Evolutionary conservation across 2,329 filamentous ascomycete species (phyloP).

Genomic region (Aspergillus calidoustus): DNA sequence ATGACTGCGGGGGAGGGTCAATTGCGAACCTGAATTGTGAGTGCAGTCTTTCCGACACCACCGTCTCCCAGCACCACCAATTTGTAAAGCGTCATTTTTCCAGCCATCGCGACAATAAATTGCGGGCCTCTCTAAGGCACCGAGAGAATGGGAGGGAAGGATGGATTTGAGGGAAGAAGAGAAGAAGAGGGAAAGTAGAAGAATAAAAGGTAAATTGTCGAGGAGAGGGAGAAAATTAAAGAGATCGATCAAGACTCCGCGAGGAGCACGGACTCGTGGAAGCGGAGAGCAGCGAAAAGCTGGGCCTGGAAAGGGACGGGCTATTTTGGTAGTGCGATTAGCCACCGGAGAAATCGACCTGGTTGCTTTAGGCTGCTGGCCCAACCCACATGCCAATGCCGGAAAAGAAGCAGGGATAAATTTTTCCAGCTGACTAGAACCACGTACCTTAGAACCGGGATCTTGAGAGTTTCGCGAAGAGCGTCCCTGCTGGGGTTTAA

Average conservation of each 20-base stretch:
- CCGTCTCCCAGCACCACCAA: conserved; percentile 93
- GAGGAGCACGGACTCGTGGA: conserved; percentile 31
- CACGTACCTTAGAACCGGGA: conserved; percentile 21
- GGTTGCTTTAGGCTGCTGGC: conserved; percentile 25
- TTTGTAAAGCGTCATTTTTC: conserved; percentile 95
- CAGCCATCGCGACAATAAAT: conserved; percentile 67
- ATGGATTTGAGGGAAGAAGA: neutral
- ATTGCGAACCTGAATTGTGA: conserved; percentile 74
- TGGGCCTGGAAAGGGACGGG: conserved; percentile 28
- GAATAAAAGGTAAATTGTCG: conserved; percentile 18
- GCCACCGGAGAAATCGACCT: conserved; percentile 30
- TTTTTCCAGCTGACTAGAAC: conserved; percentile 15
- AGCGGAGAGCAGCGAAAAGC: conserved; percentile 30
- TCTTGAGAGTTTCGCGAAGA: neutral
- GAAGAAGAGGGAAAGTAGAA: conserved; percentile 9
- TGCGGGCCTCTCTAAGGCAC: conserved; percentile 7
- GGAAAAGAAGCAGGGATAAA: conserved; percentile 18
- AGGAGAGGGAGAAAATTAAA: conserved; percentile 20
- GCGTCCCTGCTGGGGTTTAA: conserved; percentile 5
- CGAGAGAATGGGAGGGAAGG: conserved; percentile 4
- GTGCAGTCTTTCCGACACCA: conserved; percentile 90
- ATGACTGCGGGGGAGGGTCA: neutral
- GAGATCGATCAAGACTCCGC: conserved; percentile 30
- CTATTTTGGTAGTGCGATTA: conserved; percentile 33
- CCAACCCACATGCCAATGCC: conserved; percentile 26